Evolutionary conservation across 2,329 filamentous ascomycete species (phyloP).

Genomic region (Fonsecaea pugnacius): DNA sequence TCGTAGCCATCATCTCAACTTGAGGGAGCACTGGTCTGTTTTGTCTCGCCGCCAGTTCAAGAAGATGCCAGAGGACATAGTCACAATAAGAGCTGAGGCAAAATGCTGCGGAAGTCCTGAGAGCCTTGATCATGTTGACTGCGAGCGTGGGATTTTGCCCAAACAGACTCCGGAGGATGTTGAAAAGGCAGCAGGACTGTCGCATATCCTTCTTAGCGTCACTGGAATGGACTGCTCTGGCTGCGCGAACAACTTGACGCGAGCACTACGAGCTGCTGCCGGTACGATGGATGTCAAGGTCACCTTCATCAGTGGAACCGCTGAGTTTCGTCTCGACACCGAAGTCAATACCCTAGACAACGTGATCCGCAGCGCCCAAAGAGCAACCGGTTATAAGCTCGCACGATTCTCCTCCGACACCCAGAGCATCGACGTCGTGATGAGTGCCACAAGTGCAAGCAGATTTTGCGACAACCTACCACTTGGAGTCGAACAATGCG

Average conservation of each 20-base stretch:
- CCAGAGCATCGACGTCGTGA: conserved; percentile 30
- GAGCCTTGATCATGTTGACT: conserved; percentile 11
- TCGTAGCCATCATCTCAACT: conserved; percentile 19
- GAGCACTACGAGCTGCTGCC: conserved; percentile 27
- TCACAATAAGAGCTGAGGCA: conserved; percentile 11
- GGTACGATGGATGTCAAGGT: conserved; percentile 33
- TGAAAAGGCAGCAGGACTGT: conserved; percentile 27
- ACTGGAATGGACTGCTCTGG: conserved; percentile 36
- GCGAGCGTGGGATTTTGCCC: not conserved
- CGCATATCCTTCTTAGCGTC: conserved; percentile 30
- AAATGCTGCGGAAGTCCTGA: conserved; percentile 23
- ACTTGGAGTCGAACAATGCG: conserved; percentile 21
- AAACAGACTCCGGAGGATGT: conserved; percentile 18
- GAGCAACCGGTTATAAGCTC: conserved; percentile 34
- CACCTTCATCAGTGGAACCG: conserved; percentile 34
- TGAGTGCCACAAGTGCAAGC: conserved; percentile 19
- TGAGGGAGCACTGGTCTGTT: conserved; percentile 16
- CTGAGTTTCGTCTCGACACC: conserved; percentile 47
- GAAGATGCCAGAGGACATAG: conserved; percentile 8
- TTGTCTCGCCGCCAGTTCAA: conserved; percentile 14
- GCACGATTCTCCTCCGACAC: conserved; percentile 27
- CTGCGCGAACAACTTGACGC: conserved; percentile 36
- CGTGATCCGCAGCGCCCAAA: conserved; percentile 30
- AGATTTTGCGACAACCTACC: conserved; percentile 22
- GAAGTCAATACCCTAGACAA: conserved; percentile 43